Evolutionary conservation across 2,329 filamentous ascomycete species (phyloP).

Genomic region (Cladophialophora exuberans): DNA sequence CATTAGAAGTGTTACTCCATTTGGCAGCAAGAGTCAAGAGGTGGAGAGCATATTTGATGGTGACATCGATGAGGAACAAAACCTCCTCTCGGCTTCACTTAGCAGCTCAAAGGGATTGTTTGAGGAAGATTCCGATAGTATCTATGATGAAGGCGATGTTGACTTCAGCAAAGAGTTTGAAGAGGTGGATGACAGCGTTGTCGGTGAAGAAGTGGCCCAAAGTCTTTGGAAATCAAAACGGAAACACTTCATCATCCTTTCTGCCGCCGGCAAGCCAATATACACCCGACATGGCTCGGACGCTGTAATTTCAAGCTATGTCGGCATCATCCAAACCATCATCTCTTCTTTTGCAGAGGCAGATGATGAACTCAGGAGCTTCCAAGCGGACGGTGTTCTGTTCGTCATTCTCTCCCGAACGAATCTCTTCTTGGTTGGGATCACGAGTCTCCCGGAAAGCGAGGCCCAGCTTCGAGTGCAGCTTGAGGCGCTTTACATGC

Average conservation of each 20-base stretch:
- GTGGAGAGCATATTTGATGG: constrained; percentile 81
- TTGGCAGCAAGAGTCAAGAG: constrained; percentile 66
- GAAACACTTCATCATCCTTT: constrained; percentile 96
- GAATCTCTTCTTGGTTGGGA: constrained; percentile 88
- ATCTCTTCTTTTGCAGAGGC: constrained; percentile 93
- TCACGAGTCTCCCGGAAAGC: constrained; percentile 89
- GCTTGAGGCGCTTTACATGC: constrained; percentile 94
- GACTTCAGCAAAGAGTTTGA: constrained; percentile 81
- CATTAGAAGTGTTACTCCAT: constrained; percentile 54
- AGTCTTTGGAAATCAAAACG: constrained; percentile 84
- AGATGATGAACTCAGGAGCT: constrained; percentile 76
- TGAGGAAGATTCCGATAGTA: constrained; percentile 21
- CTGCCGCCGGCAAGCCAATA: constrained; percentile 94
- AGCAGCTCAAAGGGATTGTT: constrained; percentile 40
- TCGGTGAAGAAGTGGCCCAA: constrained; percentile 71
- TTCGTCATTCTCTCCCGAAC: constrained; percentile 87
- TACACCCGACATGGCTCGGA: constrained; percentile 94
- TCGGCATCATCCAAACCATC: constrained; percentile 94
- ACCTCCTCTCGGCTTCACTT: constrained; percentile 43
- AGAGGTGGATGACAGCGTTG: constrained; percentile 42
- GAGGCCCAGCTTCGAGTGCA: constrained; percentile 85
- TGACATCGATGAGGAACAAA: constrained; percentile 50
- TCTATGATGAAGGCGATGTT: constrained; percentile 57
- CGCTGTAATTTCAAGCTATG: constrained; percentile 86
- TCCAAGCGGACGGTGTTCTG: constrained; percentile 81